Evolutionary conservation across 148 eudicot genomes (phyloP).

Genomic region (Silene latifolia): DNA sequence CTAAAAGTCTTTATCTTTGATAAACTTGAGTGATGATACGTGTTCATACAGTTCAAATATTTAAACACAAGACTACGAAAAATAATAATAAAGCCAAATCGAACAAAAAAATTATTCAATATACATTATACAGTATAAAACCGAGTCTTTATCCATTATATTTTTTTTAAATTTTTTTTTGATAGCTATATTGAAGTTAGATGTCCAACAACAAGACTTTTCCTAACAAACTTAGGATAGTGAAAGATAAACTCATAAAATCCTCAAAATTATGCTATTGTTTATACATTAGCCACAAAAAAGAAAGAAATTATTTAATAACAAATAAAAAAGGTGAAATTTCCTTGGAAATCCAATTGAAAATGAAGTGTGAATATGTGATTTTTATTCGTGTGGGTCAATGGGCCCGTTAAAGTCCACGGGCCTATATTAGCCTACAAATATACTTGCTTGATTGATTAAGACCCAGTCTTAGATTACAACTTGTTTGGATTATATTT

Average conservation of each 20-base stretch:
- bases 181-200: neutral
- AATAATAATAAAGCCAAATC: neutral
- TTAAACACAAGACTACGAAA: neutral
- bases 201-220: slow-evolving; percentile 5
- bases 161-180: no score
- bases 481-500: neutral
- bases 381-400: neutral
- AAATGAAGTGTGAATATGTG: slow-evolving; percentile 17
- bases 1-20: neutral
- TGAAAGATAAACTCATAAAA: slow-evolving; percentile 5
- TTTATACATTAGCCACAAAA: neutral
- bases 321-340: neutral
- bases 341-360: neutral
- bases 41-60: neutral
- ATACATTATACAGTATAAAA: neutral
- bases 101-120: neutral
- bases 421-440: no score
- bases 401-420: neutral
- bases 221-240: neutral
- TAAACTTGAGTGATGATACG: neutral
- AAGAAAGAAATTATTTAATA: neutral
- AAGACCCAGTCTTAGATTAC: neutral
- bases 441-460: neutral
- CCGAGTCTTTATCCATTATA: no score
- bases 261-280: neutral